Evolutionary conservation across 1,284 basidiomycete genomes (phyloP).

Genomic region (Abortiporus biennis): DNA sequence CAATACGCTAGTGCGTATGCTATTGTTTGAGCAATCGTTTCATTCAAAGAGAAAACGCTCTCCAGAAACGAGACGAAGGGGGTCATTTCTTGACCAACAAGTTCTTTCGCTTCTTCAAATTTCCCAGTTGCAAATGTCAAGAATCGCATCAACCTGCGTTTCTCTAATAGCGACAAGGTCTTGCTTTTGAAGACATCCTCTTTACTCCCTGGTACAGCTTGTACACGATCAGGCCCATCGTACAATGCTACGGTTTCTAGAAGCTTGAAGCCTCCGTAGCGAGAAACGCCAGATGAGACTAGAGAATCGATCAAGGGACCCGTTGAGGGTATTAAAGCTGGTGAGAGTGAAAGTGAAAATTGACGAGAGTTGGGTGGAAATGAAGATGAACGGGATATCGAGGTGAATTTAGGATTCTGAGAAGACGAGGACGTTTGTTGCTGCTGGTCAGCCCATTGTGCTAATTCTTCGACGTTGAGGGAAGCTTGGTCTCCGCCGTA

Average conservation of each 20-base stretch:
- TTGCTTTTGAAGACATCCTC: constrained; percentile 92
- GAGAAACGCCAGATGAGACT: constrained; percentile 80
- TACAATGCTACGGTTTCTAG: constrained; percentile 74
- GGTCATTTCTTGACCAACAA: constrained; percentile 48
- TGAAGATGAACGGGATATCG: constrained; percentile 35
- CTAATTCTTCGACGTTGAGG: constrained; percentile 76
- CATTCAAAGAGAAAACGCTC: constrained; percentile 56
- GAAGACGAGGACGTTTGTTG: constrained; percentile 7
- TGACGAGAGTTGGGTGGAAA: constrained; percentile 57
- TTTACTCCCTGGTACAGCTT: constrained; percentile 83
- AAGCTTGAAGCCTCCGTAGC: constrained; percentile 87
- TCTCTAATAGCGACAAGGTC: constrained; percentile 75
- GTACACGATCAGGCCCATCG: constrained; percentile 37
- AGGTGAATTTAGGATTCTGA: constrained; percentile 28
- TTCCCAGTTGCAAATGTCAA: constrained; percentile 76
- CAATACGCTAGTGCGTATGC: constrained; percentile 74
- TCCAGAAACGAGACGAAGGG: constrained; percentile 60
- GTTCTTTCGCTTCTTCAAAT: constrained; percentile 59
- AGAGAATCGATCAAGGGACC: constrained; percentile 81
- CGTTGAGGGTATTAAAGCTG: constrained; percentile 75
- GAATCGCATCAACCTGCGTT: constrained; percentile 91
- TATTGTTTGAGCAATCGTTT: constrained; percentile 53
- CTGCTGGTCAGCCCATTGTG: constrained; percentile 51
- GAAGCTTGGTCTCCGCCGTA: constrained; percentile 86
- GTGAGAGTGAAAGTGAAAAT: constrained; percentile 83